phyloP scores from a whole-genome alignment of 1,139 yeast species.

The Nadsonia starkeyi-henricii region DNA sequence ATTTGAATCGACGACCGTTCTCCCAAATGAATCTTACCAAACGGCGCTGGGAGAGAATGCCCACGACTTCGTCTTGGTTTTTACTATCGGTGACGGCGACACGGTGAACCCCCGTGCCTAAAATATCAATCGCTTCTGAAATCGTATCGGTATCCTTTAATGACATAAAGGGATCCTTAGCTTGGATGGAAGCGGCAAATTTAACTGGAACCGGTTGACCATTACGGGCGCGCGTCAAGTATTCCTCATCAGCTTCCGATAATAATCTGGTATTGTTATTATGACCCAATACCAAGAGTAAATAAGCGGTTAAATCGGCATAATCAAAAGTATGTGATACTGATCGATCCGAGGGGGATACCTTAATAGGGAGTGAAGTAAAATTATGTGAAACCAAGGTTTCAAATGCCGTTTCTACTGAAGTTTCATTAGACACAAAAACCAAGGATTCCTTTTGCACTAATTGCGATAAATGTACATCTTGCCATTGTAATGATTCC shows the following conservation, averaged over 20 bases:
- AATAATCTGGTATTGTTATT: conserved; percentile 18
- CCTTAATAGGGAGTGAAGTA: conserved; percentile 73
- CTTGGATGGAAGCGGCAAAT: conserved; percentile 64
- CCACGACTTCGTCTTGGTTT: conserved; percentile 22
- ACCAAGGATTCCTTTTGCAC: conserved; percentile 70
- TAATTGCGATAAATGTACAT: conserved; percentile 53
- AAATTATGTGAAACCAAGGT: conserved; percentile 54
- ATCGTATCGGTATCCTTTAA: conserved; percentile 56
- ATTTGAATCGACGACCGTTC: conserved; percentile 72
- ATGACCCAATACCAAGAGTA: conserved; percentile 60
- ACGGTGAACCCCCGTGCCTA: conserved; percentile 88
- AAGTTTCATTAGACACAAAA: conserved; percentile 43
- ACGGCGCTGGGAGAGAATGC: conserved; percentile 77
- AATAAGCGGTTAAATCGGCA: conserved; percentile 76
- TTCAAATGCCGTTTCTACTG: conserved; percentile 83
- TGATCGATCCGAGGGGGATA: conserved; percentile 32
- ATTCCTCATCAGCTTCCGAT: conserved; percentile 20
- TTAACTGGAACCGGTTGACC: conserved; percentile 53
- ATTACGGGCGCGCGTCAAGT: conserved; percentile 22
- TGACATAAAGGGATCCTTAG: conserved; percentile 75
- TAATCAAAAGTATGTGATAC: conserved; percentile 76
- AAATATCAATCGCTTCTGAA: conserved; percentile 61
- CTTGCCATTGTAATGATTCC: conserved; percentile 46
- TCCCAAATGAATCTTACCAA: conserved; percentile 78
- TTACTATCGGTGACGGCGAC: conserved; percentile 59